phyloP scores from a whole-genome alignment of 495 filamentous ascomycete genomes.

The Trichoderma gamsii region DNA sequence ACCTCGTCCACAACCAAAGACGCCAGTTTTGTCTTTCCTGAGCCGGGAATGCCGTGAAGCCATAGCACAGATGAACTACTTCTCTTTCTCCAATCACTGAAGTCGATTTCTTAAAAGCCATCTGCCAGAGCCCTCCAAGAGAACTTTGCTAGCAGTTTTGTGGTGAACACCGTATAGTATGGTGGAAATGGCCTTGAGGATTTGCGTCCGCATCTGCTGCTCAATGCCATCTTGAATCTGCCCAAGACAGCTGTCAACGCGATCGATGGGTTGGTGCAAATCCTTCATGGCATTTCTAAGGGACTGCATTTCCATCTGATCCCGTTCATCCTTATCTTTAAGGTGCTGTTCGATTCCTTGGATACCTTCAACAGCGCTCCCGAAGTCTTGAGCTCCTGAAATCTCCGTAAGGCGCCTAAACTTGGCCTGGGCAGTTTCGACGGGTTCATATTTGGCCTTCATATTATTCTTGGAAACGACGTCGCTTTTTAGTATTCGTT shows the following conservation, averaged over 20 bases:
- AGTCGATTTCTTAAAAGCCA: slow-evolving; percentile 15
- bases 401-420: slow-evolving; percentile 3
- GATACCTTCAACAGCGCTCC: not conserved
- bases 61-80: slow-evolving; percentile 29
- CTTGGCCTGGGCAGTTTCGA: slow-evolving; percentile 3
- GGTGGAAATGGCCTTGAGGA: slow-evolving; percentile 11
- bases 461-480: not conserved
- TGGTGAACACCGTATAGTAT: slow-evolving; percentile 7
- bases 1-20: slow-evolving; percentile 15
- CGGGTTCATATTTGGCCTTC: not conserved
- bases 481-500: not conserved
- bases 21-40: slow-evolving; percentile 29
- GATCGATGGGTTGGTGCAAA: not conserved
- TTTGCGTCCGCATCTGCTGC: slow-evolving; percentile 2
- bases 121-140: slow-evolving; percentile 4
- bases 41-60: slow-evolving; percentile 31
- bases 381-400: slow-evolving; percentile 4
- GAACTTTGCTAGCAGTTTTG: slow-evolving; percentile 13
- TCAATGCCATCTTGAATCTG: slow-evolving; percentile 14
- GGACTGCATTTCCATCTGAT: not conserved
- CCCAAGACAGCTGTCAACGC: not conserved
- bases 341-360: slow-evolving; percentile 4
- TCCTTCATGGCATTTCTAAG: not conserved
- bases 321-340: not conserved
- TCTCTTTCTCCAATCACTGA: slow-evolving; percentile 24